Evolutionary conservation across 139 green algal genomes (phyloP).

Genomic region (Astrephomene gubernaculifera): DNA sequence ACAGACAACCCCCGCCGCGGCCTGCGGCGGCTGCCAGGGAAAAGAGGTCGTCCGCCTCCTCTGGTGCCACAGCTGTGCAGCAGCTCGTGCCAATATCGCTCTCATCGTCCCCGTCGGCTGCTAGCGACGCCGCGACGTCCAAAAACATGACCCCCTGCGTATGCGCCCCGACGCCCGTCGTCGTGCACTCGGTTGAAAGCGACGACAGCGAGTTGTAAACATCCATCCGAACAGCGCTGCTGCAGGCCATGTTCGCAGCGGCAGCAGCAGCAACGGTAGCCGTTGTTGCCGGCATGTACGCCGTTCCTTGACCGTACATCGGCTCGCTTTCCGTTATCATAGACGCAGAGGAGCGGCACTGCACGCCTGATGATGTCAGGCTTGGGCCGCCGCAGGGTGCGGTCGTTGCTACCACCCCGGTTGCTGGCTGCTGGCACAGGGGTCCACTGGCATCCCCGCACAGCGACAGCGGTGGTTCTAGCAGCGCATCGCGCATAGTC

Average conservation of each 20-base stretch:
- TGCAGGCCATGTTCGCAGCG: neutral
- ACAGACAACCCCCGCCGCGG: neutral
- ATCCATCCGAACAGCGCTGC: slow-evolving; percentile 11
- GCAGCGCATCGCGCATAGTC: no score
- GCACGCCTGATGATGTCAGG: neutral
- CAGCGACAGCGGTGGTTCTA: neutral
- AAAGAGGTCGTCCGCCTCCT: slow-evolving; percentile 36
- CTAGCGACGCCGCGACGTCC: slow-evolving; percentile 26
- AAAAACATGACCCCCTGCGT: slow-evolving; percentile 8
- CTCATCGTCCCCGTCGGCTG: slow-evolving; percentile 28
- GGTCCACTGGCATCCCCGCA: neutral
- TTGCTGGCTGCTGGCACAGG: neutral
- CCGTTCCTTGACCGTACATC: neutral
- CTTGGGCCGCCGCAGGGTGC: neutral
- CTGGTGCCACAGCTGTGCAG: slow-evolving; percentile 1
- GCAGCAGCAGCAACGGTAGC: neutral
- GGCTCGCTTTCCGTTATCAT: neutral
- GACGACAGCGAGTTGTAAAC: slow-evolving; percentile 26
- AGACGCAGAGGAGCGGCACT: slow-evolving; percentile 27
- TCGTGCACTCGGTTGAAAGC: slow-evolving; percentile 11
- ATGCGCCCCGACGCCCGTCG: neutral
- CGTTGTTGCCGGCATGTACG: neutral
- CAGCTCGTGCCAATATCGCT: slow-evolving; percentile 30
- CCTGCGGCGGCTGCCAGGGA: neutral
- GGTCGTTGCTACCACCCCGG: neutral